Evolutionary conservation across 345 rosid genomes (phyloP).

Genomic region (Ailanthus altissimus): DNA sequence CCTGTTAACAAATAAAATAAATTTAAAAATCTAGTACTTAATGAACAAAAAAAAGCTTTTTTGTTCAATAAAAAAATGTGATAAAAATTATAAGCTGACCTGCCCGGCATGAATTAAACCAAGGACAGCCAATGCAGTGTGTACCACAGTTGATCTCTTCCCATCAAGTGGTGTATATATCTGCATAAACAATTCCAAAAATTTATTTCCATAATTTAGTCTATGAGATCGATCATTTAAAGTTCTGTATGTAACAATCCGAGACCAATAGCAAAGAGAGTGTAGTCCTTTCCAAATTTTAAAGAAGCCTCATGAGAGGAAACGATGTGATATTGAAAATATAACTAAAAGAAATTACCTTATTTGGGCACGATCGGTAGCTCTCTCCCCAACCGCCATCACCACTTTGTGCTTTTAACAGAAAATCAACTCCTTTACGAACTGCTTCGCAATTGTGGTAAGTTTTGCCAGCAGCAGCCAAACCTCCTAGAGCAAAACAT

Average conservation of each 20-base stretch:
- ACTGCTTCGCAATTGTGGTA: constrained; percentile 35
- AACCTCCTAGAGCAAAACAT: constrained; percentile 49
- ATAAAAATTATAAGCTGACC: constrained; percentile 30
- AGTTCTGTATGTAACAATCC: too few relatives aligned
- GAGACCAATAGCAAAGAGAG: too few relatives aligned
- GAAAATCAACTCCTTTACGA: constrained; percentile 45
- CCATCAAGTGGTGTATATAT: constrained; percentile 48
- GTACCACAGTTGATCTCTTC: constrained; percentile 50
- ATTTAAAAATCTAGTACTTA: background rate
- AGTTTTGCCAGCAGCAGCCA: constrained; percentile 48
- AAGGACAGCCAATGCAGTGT: constrained; percentile 54
- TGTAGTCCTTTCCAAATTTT: too few relatives aligned
- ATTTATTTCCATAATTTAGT: too few relatives aligned
- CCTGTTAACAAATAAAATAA: constrained; percentile 27
- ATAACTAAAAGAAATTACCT: constrained; percentile 23
- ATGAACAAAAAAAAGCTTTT: background rate
- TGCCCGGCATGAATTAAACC: constrained; percentile 55
- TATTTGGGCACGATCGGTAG: constrained; percentile 42
- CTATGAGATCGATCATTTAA: too few relatives aligned
- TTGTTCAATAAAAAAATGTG: background rate
- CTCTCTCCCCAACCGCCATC: constrained; percentile 74
- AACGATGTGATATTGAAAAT: too few relatives aligned
- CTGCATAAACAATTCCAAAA: constrained; percentile 19
- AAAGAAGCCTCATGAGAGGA: too few relatives aligned
- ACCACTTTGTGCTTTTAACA: constrained; percentile 37